Base-by-base conservation (phyloP, 495 filamentous ascomycete genomes). In the Talaromyces thailandensis region DNA sequence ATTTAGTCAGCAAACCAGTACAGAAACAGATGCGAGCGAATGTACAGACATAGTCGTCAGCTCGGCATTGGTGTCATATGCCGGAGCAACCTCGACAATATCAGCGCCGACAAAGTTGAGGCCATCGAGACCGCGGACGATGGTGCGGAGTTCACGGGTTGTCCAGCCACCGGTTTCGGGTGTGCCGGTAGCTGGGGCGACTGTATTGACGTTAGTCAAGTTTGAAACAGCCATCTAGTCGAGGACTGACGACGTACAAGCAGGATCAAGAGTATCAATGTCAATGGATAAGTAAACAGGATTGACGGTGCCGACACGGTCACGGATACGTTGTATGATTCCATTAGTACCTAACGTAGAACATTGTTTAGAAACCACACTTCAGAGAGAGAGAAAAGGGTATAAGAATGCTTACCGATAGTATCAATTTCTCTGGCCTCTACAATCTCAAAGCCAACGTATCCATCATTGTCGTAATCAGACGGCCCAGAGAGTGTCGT, bases 131-230 rank as follows among this genome's bases (percentile, higher is more conserved):
- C 88, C 88, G n/a, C 88, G 80, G 60, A 92, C 75, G 62, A 90
- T 88, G 0, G 86, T 87, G 11, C 88, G 76, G 12, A 92, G 75
- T 68, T 96, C 92, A 51, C 92, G 82, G 0, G 90, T 92, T 1
- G 84, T 82, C 92, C 92, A 96, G 1, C 92, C 92, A 26, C 92
- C 92, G 0, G 90, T 90, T 68, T 96, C 92, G 40, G 90, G 84
- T 0, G 92, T 96, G 23, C 92, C 92, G 2, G 92, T 96, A 26
- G 87, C 92, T 63, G 88, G 88, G 3, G 88, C 88, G 66, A 89
- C 84, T 86, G 63, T 40, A 21, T 28, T 31, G 1, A 45, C 14
- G 50, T 50, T 59, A 29, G 56, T 48, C 25, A 9, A 24, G 14
- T 8, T 32, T 61, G 6, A 29, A 16, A 12, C 2, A 57, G 25